Evolutionary conservation across 2,329 filamentous ascomycete genomes (phyloP).

Genomic region (Alternaria brassicae): DNA sequence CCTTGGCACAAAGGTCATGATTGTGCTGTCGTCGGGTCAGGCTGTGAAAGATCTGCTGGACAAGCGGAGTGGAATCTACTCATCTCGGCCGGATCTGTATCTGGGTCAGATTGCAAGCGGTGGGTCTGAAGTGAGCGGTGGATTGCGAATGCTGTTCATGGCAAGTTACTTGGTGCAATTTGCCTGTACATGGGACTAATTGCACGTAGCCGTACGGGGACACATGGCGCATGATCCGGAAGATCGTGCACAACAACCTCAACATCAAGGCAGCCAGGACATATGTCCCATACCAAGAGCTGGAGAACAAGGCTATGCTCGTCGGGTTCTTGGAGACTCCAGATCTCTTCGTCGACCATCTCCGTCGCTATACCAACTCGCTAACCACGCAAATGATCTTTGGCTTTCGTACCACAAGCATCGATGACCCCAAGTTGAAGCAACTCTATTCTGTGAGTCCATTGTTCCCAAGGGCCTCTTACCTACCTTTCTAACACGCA

Average conservation of each 20-base stretch:
- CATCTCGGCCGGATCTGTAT: conserved; percentile 51
- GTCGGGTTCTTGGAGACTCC: conserved; percentile 57
- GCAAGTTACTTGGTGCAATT: not conserved
- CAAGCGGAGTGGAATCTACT: conserved; percentile 59
- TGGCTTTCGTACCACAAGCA: conserved; percentile 47
- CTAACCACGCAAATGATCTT: conserved; percentile 60
- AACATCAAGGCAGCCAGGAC: conserved; percentile 28
- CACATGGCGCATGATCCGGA: conserved; percentile 28
- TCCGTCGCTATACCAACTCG: conserved; percentile 59
- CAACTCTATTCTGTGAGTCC: conserved; percentile 22
- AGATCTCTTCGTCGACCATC: conserved; percentile 52
- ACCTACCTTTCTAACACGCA: conserved; percentile 39
- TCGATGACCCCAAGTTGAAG: conserved; percentile 25
- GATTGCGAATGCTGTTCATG: conserved; percentile 23
- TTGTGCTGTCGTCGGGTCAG: conserved; percentile 57
- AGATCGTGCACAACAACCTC: conserved; percentile 27
- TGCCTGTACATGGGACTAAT: not conserved
- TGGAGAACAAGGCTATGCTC: conserved; percentile 64
- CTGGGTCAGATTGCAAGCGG: conserved; percentile 20
- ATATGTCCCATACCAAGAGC: conserved; percentile 60
- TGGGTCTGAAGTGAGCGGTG: conserved; percentile 7
- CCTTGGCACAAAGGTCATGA: conserved; percentile 56
- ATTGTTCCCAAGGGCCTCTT: rapidly evolving
- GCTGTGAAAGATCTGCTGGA: conserved; percentile 62
- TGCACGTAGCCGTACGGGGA: conserved; percentile 19